Evolutionary conservation across 768 basidiomycete species (phyloP).

Genomic region (Clavaria fumosa): DNA sequence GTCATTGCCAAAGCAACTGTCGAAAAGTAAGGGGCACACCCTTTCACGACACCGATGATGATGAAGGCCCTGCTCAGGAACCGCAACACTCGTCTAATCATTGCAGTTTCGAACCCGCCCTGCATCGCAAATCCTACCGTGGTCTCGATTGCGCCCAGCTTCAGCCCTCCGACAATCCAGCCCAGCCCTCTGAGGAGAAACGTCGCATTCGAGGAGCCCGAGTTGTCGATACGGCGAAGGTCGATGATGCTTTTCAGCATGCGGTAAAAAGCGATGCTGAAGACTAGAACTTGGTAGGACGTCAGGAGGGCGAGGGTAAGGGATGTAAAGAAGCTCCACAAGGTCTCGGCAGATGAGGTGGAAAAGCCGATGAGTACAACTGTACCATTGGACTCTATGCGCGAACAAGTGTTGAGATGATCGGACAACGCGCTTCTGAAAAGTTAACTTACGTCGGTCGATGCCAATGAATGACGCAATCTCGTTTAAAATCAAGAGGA

Average conservation of each 20-base stretch:
- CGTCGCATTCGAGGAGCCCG: slow-evolving; percentile 24
- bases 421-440: neutral
- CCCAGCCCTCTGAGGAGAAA: slow-evolving; percentile 44
- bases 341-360: slow-evolving; percentile 18
- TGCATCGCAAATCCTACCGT: slow-evolving; percentile 40
- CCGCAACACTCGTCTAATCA: slow-evolving; percentile 45
- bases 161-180: slow-evolving; percentile 49
- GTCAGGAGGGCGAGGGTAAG: slow-evolving; percentile 45
- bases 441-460: slow-evolving; percentile 32
- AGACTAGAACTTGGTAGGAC: slow-evolving; percentile 41
- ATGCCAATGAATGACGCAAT: slow-evolving; percentile 51
- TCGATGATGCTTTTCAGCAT: slow-evolving; percentile 33
- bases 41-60: slow-evolving; percentile 49
- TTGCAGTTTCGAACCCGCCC: slow-evolving; percentile 32
- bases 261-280: slow-evolving; percentile 43
- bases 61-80: slow-evolving; percentile 37
- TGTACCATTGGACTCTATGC: neutral
- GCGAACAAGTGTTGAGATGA: neutral
- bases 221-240: slow-evolving; percentile 35
- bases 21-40: slow-evolving; percentile 27
- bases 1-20: neutral
- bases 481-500: slow-evolving; percentile 38
- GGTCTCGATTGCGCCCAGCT: slow-evolving; percentile 50
- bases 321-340: slow-evolving; percentile 44
- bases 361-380: slow-evolving; percentile 22